phyloP scores from a whole-genome alignment of 2,329 filamentous ascomycete genomes.

The Chalaropsis thielavioides region DNA sequence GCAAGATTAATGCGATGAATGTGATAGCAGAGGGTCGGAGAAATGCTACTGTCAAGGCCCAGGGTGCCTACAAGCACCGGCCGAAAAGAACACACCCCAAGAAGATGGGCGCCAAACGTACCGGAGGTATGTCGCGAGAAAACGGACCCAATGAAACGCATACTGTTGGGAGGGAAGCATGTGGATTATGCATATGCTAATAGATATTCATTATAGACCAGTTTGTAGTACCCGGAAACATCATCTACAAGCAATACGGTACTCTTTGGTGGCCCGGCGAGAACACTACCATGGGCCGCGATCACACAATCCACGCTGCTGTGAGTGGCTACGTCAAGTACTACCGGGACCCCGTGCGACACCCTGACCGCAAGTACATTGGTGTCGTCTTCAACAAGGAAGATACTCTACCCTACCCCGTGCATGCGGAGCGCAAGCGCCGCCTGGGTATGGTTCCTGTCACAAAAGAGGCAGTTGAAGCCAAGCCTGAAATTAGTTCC shows the following conservation, averaged over 20 bases:
- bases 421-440: slow-evolving; percentile 58
- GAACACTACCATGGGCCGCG: slow-evolving; percentile 86
- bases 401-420: slow-evolving; percentile 63
- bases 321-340: slow-evolving; percentile 87
- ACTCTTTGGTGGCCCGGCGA: slow-evolving; percentile 91
- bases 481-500: slow-evolving; percentile 31
- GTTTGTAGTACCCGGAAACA: slow-evolving; percentile 90
- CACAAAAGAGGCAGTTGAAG: slow-evolving; percentile 22
- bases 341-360: slow-evolving; percentile 72
- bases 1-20: slow-evolving; percentile 17
- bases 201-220: slow-evolving; percentile 44
- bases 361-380: slow-evolving; percentile 86
- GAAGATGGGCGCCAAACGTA: slow-evolving; percentile 87
- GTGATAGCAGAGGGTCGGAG: slow-evolving; percentile 30
- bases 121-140: slow-evolving; percentile 48
- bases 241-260: slow-evolving; percentile 93
- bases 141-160: not conserved
- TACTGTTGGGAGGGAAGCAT: not conserved
- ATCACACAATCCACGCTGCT: slow-evolving; percentile 87
- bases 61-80: slow-evolving; percentile 53
- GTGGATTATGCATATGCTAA: not conserved
- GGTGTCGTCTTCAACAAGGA: slow-evolving; percentile 77
- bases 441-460: slow-evolving; percentile 57
- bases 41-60: slow-evolving; percentile 46
- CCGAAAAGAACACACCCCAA: slow-evolving; percentile 51